A percentile compares a stretch with the other conserved stretches of the same genome.
Conservation (phyloP, 768 basidiomycete genomes). For the Goffeauzyma gilvescens region DNA sequence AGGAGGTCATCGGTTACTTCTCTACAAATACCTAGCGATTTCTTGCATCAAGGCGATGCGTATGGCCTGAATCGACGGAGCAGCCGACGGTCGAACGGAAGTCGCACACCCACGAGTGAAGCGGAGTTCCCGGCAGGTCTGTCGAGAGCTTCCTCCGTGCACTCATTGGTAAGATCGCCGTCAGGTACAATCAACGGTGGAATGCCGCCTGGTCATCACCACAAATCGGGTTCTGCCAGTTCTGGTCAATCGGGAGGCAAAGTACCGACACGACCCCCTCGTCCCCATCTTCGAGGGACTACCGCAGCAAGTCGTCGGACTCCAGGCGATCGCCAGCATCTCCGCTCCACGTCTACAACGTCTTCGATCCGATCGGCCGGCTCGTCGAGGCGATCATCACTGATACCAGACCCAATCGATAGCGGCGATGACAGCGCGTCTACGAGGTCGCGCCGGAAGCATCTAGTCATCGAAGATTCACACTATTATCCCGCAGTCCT, state of each 20-base stretch:
- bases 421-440: conserved; percentile 39
- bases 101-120: conserved; percentile 67
- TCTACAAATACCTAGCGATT: conserved; percentile 38
- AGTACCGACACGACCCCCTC: conserved; percentile 43
- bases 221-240: conserved; percentile 57
- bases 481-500: conserved; percentile 41
- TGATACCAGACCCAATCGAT: conserved; percentile 43
- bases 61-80: conserved; percentile 36
- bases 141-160: conserved; percentile 68
- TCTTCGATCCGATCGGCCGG: conserved; percentile 58
- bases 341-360: conserved; percentile 53
- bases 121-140: conserved; percentile 39
- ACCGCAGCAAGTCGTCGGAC: conserved; percentile 38
- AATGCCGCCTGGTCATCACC: conserved; percentile 32
- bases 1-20: conserved; percentile 47
- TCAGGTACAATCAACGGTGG: conserved; percentile 21
- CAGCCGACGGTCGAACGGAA: conserved; percentile 53
- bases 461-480: conserved; percentile 4
- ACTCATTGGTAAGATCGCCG: conserved; percentile 45
- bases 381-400: conserved; percentile 61
- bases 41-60: conserved; percentile 34
- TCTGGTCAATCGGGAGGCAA: conserved; percentile 47
- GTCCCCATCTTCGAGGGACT: conserved; percentile 36
- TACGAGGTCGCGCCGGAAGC: background rate
- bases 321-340: conserved; percentile 40